Evolutionary conservation across 768 basidiomycete species (phyloP).

Genomic region (Symmetrospora coprosmae): DNA sequence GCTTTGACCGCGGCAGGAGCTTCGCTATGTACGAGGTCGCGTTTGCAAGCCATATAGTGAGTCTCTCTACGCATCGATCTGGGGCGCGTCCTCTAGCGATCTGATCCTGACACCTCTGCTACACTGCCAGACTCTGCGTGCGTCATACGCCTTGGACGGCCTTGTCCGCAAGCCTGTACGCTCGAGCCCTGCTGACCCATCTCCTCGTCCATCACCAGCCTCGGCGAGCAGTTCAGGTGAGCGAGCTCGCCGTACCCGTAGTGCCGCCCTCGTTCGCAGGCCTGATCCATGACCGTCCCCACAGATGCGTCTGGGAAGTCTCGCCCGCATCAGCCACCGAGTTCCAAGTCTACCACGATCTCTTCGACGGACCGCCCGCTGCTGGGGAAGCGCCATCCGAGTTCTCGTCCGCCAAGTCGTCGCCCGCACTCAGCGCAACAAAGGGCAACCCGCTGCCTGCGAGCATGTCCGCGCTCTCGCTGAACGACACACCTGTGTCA

Average conservation of each 20-base stretch:
- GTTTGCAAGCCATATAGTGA: slow-evolving; percentile 61
- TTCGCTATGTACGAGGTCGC: slow-evolving; percentile 44
- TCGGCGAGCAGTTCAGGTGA: slow-evolving; percentile 71
- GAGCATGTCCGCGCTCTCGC: slow-evolving; percentile 9
- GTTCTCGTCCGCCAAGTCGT: slow-evolving; percentile 4
- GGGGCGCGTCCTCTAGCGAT: no score
- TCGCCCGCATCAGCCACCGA: slow-evolving; percentile 46
- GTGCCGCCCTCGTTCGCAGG: no score
- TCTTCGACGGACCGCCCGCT: slow-evolving; percentile 22
- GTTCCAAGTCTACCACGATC: slow-evolving; percentile 36
- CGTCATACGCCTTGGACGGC: no score
- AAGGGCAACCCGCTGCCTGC: slow-evolving; percentile 7
- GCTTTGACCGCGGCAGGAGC: no score
- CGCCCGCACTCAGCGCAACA: background rate
- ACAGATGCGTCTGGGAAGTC: slow-evolving; percentile 59
- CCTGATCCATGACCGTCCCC: no score
- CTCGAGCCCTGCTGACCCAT: slow-evolving; percentile 17
- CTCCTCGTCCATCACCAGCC: slow-evolving; percentile 54
- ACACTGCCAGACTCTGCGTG: slow-evolving; percentile 2
- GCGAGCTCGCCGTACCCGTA: no score
- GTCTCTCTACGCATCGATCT: slow-evolving; percentile 33
- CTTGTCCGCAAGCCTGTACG: background rate
- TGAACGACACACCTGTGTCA: background rate
- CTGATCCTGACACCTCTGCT: slow-evolving; percentile 14
- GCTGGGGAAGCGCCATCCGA: background rate